A percentile compares a stretch with the other conserved stretches of the same genome.
These are phyloP conservation scores for Fistulinella cinereoalba DNA, from an alignment of 1,284 basidiomycete genomes.

Conservation along the genomic window DNA sequence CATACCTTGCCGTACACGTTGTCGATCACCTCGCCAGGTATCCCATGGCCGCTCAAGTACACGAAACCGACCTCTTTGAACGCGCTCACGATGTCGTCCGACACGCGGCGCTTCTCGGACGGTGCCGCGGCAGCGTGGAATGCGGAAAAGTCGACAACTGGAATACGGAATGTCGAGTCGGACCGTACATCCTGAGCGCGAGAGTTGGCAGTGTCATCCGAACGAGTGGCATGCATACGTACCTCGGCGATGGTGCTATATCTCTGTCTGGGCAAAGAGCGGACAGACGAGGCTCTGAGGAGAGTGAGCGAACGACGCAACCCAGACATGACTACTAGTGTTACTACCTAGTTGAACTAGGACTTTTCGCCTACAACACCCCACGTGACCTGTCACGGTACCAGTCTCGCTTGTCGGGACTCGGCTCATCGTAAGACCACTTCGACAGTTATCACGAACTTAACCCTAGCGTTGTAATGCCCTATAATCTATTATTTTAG, in stretches of 20 bases:
- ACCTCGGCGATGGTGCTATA: constrained; percentile 29
- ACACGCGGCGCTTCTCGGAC: constrained; percentile 59
- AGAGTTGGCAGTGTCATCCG: constrained; percentile 1
- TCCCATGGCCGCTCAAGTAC: constrained; percentile 69
- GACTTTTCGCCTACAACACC: no score
- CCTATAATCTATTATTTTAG: no score
- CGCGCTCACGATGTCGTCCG: constrained; percentile 68
- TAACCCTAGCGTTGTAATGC: no score
- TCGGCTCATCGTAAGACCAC: no score
- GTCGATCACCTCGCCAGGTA: constrained; percentile 50
- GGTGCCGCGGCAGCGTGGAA: constrained; percentile 51
- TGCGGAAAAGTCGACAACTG: constrained; percentile 73
- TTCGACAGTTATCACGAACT: no score
- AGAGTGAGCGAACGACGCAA: constrained; percentile 14
- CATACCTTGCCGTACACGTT: constrained; percentile 61
- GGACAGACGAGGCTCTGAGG: constrained; percentile 4
- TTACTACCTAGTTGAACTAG: no score
- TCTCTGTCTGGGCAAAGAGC: constrained; percentile 6
- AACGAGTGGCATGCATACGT: neutral
- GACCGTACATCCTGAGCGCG: constrained; percentile 24
- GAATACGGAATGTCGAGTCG: constrained; percentile 51
- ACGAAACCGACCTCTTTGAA: constrained; percentile 79
- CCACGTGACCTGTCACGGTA: no score
- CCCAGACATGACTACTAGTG: constrained; percentile 8
- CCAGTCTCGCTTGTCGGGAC: no score